Conservation (phyloP, 768 basidiomycete genomes). For the Austroboletus eburneus region DNA sequence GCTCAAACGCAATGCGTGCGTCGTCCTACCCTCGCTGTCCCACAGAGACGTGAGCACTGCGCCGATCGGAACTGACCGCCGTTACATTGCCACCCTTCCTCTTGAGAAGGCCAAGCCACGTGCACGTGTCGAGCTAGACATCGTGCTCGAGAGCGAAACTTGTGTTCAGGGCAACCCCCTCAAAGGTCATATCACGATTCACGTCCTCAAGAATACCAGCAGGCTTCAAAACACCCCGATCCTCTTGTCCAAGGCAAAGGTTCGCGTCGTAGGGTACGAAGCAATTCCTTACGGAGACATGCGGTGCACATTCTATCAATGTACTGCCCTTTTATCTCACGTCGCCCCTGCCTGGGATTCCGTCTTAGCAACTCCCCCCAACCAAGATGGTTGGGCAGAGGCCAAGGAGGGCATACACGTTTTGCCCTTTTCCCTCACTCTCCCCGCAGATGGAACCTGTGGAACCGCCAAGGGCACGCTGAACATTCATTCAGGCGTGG, state of each 20-base stretch:
- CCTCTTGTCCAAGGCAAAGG: conserved; percentile 67
- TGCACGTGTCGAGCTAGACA: conserved; percentile 78
- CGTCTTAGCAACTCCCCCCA: conserved; percentile 42
- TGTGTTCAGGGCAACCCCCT: conserved; percentile 78
- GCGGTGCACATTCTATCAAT: conserved; percentile 82
- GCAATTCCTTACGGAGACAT: conserved; percentile 51
- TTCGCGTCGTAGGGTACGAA: conserved; percentile 85
- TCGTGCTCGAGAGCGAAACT: conserved; percentile 68
- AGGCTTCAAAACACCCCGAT: conserved; percentile 50
- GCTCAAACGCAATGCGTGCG: conserved; percentile 49
- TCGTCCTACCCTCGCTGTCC: conserved; percentile 31
- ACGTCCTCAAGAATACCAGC: conserved; percentile 51
- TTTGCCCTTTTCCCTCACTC: conserved; percentile 67
- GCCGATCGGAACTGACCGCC: conserved; percentile 5
- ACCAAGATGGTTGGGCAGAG: conserved; percentile 58
- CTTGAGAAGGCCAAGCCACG: conserved; percentile 71
- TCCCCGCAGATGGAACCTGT: conserved; percentile 52
- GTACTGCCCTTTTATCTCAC: conserved; percentile 49
- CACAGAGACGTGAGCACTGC: conserved; percentile 7
- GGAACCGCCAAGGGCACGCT: conserved; percentile 59
- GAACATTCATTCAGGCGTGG: conserved; percentile 51
- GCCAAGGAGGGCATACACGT: conserved; percentile 64
- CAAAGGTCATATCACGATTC: conserved; percentile 64
- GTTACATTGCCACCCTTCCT: conserved; percentile 31
- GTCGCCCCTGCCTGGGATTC: conserved; percentile 43